Conservation (phyloP, 2,329 filamentous ascomycete species). For the Cladosporium halotolerans region DNA sequence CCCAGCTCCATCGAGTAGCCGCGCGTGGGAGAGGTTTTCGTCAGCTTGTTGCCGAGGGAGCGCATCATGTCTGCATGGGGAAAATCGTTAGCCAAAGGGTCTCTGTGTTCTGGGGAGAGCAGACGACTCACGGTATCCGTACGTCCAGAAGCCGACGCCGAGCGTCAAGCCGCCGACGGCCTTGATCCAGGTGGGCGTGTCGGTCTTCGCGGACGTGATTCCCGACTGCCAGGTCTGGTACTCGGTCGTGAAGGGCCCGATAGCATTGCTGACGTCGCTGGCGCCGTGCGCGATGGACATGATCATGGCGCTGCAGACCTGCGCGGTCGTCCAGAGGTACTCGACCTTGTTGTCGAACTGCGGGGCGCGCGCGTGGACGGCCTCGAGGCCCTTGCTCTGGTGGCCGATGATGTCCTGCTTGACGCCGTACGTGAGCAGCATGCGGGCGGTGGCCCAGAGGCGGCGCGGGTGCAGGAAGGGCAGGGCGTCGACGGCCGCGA, state of each 20-base stretch:
- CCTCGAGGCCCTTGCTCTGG: conserved; percentile 42
- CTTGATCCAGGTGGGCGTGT: conserved; percentile 56
- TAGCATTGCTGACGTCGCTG: conserved; percentile 55
- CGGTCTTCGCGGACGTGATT: conserved; percentile 37
- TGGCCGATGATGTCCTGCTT: conserved; percentile 13
- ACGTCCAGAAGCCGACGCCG: conserved; percentile 52
- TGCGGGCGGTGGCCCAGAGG: conserved; percentile 4
- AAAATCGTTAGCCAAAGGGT: conserved; percentile 25
- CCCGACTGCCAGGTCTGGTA: conserved; percentile 52
- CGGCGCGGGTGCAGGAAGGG: conserved; percentile 10
- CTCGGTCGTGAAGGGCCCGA: conserved; percentile 56
- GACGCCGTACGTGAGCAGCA: conserved; percentile 9
- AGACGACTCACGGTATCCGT: conserved; percentile 45
- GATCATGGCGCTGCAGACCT: conserved; percentile 60
- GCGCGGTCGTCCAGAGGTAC: conserved; percentile 58
- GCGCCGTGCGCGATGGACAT: conserved; percentile 63
- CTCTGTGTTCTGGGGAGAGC: background rate
- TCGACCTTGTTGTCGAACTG: conserved; percentile 57
- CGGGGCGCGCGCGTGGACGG: conserved; percentile 50
- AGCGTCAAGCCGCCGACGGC: conserved; percentile 48
- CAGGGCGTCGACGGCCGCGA: conserved; percentile 4
- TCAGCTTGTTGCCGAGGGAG: conserved; percentile 53
- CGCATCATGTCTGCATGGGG: conserved; percentile 47
- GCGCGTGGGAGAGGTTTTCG: conserved; percentile 52
- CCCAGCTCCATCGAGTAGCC: conserved; percentile 55